A percentile compares a stretch with the other conserved stretches of the same genome.
These are phyloP conservation scores for Schizosaccharomyces versatilis DNA, from an alignment of 1,139 yeast species.

Conservation along the genomic window DNA sequence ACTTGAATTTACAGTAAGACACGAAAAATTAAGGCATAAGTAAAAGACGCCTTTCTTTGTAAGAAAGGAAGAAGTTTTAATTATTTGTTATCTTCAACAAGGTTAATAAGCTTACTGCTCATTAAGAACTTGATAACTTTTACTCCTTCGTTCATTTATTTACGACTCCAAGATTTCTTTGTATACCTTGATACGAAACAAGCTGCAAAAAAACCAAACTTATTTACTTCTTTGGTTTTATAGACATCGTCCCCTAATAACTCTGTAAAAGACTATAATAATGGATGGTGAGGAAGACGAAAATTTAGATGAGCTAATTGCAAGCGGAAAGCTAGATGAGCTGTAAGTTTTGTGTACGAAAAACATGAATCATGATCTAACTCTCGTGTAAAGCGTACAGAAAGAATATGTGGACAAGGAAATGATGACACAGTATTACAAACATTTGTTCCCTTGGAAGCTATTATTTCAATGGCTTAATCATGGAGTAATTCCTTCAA, in stretches of 20 bases:
- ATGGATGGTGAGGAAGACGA: neutral
- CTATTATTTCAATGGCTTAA: conserved; percentile 69
- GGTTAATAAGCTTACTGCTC: too few relatives aligned
- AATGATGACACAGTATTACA: conserved; percentile 48
- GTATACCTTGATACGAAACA: too few relatives aligned
- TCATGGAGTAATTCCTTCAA: conserved; percentile 50
- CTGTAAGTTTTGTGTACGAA: neutral
- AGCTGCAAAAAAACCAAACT: too few relatives aligned
- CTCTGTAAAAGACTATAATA: neutral
- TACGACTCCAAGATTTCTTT: too few relatives aligned
- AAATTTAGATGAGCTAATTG: conserved; percentile 1
- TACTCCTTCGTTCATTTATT: too few relatives aligned
- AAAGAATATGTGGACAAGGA: conserved; percentile 6
- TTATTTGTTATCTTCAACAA: too few relatives aligned
- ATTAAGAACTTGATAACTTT: too few relatives aligned
- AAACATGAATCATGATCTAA: neutral
- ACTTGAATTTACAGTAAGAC: too few relatives aligned
- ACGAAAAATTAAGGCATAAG: too few relatives aligned
- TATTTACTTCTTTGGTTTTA: too few relatives aligned
- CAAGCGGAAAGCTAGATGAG: neutral
- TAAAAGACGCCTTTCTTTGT: too few relatives aligned
- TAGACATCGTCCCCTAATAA: conserved; percentile 7
- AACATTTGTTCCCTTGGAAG: conserved; percentile 39
- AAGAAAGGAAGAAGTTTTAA: too few relatives aligned
- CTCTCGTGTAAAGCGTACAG: neutral